Evolutionary conservation across 441 rosid genomes (phyloP), one percentile per base, ranked within the genome.

Genomic region (Pelargonium citronellum): DNA sequence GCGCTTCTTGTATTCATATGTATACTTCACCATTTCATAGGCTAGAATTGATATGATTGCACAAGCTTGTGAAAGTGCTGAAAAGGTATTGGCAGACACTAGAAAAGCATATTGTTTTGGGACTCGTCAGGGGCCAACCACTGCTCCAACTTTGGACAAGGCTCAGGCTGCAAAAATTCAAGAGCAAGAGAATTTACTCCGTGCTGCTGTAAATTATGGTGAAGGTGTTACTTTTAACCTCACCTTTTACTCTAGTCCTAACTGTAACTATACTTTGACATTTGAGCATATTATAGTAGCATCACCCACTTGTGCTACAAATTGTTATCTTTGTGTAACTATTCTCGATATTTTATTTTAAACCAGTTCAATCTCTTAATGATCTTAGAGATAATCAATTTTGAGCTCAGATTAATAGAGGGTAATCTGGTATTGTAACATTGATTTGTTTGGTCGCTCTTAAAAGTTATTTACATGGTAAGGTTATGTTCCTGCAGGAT

Each of bases 51-150:
- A 88, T 16, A 88, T 80, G 94, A 95, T 95, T 76, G 92, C 81
- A 19, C 89, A 87, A 64, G 99, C 96, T n/a, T 95, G 98, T 83
- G 95, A 88, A 79, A 85, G 89, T 86, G 97, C 96, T 43, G 98
- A 85, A 80, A 86, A 86, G 80, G 92, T 89, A 8, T 76, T 95
- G 70, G 90, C 91, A 39, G 96, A 91, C 61, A 85, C 95, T 6
- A 95, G 93, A 69, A 89, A 92, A 85, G 97, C 93, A 24, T 91
- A 92, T 74, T 87, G 92, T 72, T 77, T 88, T 67, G 92, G 92
- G 51, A 70, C 87, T 27, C 91, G 95, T 67, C 94, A 89, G 81
- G 97, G 94, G n/a, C 95, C 89, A 11, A 72, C 95, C 0, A 86
- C 84, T 80, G 86, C 86, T 80, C 98, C 96, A 5, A 88, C 98